These are phyloP conservation scores for Leonotis leonurus DNA, from an alignment of 257 asterid genomes.

Conservation along the genomic window DNA sequence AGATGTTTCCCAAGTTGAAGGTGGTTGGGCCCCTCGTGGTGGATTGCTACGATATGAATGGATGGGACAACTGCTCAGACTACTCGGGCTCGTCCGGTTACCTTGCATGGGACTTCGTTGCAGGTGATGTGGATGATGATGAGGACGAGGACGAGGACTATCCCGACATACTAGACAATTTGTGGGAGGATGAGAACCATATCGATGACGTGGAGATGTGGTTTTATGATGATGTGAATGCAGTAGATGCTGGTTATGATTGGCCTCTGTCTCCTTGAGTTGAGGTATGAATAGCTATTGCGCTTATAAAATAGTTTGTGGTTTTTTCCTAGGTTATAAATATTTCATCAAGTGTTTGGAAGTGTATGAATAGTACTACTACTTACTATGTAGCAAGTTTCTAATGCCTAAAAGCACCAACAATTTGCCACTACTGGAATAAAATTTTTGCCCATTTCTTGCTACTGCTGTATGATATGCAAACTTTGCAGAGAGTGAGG, in stretches of 20 bases:
- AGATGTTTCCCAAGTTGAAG: constrained; percentile 38
- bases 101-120: constrained; percentile 65
- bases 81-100: constrained; percentile 55
- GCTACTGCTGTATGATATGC: too few species aligned
- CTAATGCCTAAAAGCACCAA: too few species aligned
- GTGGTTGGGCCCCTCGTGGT: constrained; percentile 56
- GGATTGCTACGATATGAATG: constrained; percentile 45
- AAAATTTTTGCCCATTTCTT: too few species aligned
- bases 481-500: too few species aligned
- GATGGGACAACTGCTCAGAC: constrained; percentile 64
- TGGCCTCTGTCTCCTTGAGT: constrained; percentile 79
- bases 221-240: constrained; percentile 59
- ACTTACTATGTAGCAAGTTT: too few species aligned
- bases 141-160: constrained; percentile 37
- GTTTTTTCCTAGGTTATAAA: constrained; percentile 8
- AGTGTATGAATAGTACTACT: too few species aligned
- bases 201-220: constrained; percentile 64
- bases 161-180: constrained; percentile 35
- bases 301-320: not conserved
- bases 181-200: constrained; percentile 45
- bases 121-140: constrained; percentile 42
- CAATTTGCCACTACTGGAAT: too few species aligned
- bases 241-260: constrained; percentile 53
- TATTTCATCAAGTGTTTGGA: constrained; percentile 1
- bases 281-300: constrained; percentile 17